These are phyloP conservation scores for Hypoxylon sp. DNA, from an alignment of 2,329 filamentous ascomycete genomes.

Conservation along the genomic window DNA sequence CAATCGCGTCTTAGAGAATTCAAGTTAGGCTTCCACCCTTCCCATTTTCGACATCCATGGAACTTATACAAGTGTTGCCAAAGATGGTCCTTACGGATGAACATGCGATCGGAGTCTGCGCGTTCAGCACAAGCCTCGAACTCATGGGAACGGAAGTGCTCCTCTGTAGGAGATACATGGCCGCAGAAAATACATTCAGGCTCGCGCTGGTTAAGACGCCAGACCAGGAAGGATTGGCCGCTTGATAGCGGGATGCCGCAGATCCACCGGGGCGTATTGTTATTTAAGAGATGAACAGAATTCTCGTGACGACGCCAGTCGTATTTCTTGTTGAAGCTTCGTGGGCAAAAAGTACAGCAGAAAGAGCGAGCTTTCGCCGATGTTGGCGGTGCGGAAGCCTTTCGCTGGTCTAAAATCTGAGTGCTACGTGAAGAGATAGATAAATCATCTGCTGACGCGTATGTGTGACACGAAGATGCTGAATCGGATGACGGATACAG, in stretches of 20 bases:
- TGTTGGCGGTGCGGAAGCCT: background rate
- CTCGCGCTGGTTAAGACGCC: slow-evolving; percentile 63
- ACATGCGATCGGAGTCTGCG: slow-evolving; percentile 57
- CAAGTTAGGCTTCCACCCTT: slow-evolving; percentile 64
- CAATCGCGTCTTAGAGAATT: slow-evolving; percentile 30
- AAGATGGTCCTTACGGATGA: slow-evolving; percentile 61
- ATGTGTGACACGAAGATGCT: slow-evolving; percentile 12
- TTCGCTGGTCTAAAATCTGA: background rate
- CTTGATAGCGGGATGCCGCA: slow-evolving; percentile 61
- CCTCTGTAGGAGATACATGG: slow-evolving; percentile 31
- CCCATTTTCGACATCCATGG: slow-evolving; percentile 62
- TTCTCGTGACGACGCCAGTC: slow-evolving; percentile 63
- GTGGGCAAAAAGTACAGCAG: slow-evolving; percentile 58
- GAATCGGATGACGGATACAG: slow-evolving; percentile 24
- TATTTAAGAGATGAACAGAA: slow-evolving; percentile 4
- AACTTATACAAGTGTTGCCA: slow-evolving; percentile 57
- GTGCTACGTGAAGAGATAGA: slow-evolving; percentile 28
- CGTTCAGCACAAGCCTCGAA: slow-evolving; percentile 67
- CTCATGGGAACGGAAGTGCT: slow-evolving; percentile 59
- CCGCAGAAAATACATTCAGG: slow-evolving; percentile 60
- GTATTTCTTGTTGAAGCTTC: slow-evolving; percentile 58
- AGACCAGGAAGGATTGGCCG: slow-evolving; percentile 61
- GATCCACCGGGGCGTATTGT: slow-evolving; percentile 58
- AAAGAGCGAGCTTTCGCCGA: slow-evolving; percentile 45
- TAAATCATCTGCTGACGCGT: slow-evolving; percentile 9